Conservation (phyloP, 2,329 filamentous ascomycete species). For the Alternaria ventricosa region DNA sequence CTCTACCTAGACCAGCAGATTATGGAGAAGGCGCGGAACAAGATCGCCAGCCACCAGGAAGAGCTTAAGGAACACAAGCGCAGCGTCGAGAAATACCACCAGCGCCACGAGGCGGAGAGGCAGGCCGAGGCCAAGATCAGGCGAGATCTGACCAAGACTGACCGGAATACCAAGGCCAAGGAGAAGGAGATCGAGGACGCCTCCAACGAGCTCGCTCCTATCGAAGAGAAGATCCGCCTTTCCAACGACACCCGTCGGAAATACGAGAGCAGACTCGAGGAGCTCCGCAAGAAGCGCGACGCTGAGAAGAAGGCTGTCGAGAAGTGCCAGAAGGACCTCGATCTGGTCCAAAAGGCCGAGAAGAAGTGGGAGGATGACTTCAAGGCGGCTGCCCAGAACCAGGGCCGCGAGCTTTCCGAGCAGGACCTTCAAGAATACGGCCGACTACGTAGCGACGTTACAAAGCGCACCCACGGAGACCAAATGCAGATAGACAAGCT, state of each 20-base stretch:
- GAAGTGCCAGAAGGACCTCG: constrained; percentile 80
- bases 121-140: constrained; percentile 80
- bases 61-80: constrained; percentile 92
- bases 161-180: constrained; percentile 83
- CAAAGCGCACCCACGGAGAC: constrained; percentile 79
- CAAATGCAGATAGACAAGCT: constrained; percentile 85
- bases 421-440: constrained; percentile 91
- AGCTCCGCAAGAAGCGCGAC: constrained; percentile 78
- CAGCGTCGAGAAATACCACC: constrained; percentile 84
- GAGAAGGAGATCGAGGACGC: constrained; percentile 87
- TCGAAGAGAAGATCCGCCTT: constrained; percentile 86
- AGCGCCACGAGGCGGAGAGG: constrained; percentile 78
- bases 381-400: constrained; percentile 81
- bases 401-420: constrained; percentile 84
- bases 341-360: constrained; percentile 86
- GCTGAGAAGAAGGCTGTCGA: constrained; percentile 71
- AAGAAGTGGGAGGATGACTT: constrained; percentile 88
- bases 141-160: constrained; percentile 79
- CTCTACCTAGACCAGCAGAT: constrained; percentile 92
- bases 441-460: constrained; percentile 81
- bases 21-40: constrained; percentile 88
- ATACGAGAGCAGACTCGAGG: constrained; percentile 70
- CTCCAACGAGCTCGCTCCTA: constrained; percentile 82
- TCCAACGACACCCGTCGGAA: constrained; percentile 73
- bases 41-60: constrained; percentile 93